These are phyloP conservation scores for Euphorbia pulcherrima DNA, from an alignment of 345 rosid genomes.

Conservation along the genomic window DNA sequence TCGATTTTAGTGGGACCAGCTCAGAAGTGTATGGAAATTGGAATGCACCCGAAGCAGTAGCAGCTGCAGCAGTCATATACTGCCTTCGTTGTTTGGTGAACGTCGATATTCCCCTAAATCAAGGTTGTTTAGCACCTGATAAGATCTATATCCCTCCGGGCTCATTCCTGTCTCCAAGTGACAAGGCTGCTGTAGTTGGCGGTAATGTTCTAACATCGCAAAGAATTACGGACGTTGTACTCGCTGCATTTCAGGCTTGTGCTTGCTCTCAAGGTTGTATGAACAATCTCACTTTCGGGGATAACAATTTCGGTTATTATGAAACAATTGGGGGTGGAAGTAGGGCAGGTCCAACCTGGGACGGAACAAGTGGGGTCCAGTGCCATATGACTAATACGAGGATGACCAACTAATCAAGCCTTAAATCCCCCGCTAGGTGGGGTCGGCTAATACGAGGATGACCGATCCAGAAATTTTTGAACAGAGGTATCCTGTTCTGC, in stretches of 20 bases:
- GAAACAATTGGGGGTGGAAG: conserved; percentile 96
- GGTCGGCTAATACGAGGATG: conserved; percentile 92
- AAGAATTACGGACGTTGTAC: conserved; percentile 80
- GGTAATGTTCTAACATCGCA: conserved; percentile 94
- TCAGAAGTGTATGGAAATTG: conserved; percentile 92
- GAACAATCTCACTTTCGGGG: conserved; percentile 97
- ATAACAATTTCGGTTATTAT: conserved; percentile 77
- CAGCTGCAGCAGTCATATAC: conserved; percentile 90
- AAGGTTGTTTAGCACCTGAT: conserved; percentile 93
- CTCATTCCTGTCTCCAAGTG: conserved; percentile 89
- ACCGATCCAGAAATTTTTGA: conserved; percentile 98
- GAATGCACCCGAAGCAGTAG: conserved; percentile 98
- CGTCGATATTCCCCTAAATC: conserved; percentile 91
- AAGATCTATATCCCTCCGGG: conserved; percentile 66
- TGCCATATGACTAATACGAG: conserved; percentile 99
- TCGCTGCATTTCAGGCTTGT: conserved; percentile 88
- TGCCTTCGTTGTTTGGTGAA: conserved; percentile 85
- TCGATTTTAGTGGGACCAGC: conserved; percentile 88
- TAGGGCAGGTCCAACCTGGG: conserved; percentile 88
- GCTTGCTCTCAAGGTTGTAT: conserved; percentile 98
- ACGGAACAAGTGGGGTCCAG: conserved; percentile 91
- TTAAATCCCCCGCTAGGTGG: too few relatives aligned
- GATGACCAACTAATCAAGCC: too few relatives aligned
- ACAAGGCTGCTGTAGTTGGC: conserved; percentile 94
- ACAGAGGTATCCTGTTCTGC: conserved; percentile 88